These are phyloP conservation scores for Moesziomyces globuligerus DNA, from an alignment of 1,284 basidiomycete species.

Conservation along the genomic window DNA sequence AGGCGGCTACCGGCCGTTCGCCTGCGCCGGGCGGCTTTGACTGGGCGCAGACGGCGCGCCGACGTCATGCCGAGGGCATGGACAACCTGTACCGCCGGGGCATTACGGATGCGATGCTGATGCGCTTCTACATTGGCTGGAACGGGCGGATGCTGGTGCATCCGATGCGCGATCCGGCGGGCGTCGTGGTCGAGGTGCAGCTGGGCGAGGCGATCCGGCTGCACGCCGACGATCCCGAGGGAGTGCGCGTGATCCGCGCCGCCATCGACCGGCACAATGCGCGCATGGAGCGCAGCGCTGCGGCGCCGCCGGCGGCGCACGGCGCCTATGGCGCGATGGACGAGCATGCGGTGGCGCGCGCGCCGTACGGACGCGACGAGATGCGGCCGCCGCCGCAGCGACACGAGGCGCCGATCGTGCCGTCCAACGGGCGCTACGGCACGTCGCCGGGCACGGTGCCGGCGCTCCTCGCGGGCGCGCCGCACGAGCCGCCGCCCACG, in stretches of 20 bases:
- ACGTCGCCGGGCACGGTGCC: slow-evolving; percentile 23
- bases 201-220: slow-evolving; percentile 53
- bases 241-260: slow-evolving; percentile 47
- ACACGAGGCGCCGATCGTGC: slow-evolving; percentile 22
- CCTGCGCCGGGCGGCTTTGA: slow-evolving; percentile 13
- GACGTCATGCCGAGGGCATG: slow-evolving; percentile 59
- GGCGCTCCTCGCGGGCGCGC: slow-evolving; percentile 11
- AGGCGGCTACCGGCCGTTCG: slow-evolving; percentile 11
- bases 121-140: slow-evolving; percentile 62
- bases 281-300: slow-evolving; percentile 17
- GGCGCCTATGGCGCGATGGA: slow-evolving; percentile 15
- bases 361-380: slow-evolving; percentile 15
- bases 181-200: slow-evolving; percentile 43
- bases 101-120: slow-evolving; percentile 64
- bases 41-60: slow-evolving; percentile 32
- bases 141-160: slow-evolving; percentile 63
- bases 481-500: slow-evolving; percentile 19
- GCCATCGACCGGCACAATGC: slow-evolving; percentile 28
- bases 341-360: slow-evolving; percentile 6
- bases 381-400: slow-evolving; percentile 18
- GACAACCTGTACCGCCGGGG: slow-evolving; percentile 62
- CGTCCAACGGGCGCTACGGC: slow-evolving; percentile 22
- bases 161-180: slow-evolving; percentile 39
- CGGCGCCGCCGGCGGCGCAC: background rate
- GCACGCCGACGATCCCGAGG: slow-evolving; percentile 57